Percentiles rank a stretch among this genome's conserved stretches.
Conservation (phyloP, 768 basidiomycete species). For the Russula sp. region DNA sequence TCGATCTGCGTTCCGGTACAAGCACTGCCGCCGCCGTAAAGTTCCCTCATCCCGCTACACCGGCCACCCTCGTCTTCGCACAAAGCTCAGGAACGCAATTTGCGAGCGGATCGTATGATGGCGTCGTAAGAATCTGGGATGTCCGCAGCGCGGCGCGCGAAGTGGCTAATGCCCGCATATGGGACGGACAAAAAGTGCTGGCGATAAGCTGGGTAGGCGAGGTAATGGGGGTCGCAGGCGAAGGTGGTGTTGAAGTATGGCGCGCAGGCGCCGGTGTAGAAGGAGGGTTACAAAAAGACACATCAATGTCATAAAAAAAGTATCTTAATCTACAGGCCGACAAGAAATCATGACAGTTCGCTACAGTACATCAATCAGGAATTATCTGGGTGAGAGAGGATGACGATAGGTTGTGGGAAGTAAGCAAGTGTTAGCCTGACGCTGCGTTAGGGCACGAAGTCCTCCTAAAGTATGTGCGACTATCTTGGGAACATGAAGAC, state of each 20-base stretch:
- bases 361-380: no score
- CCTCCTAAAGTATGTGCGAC: neutral
- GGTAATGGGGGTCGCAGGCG: slow-evolving; percentile 33
- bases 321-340: neutral
- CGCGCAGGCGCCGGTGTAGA: slow-evolving; percentile 33
- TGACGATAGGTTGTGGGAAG: no score
- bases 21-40: slow-evolving; percentile 39
- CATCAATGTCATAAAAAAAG: neutral
- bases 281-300: slow-evolving; percentile 23
- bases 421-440: no score
- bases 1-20: slow-evolving; percentile 56
- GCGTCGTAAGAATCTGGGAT: slow-evolving; percentile 76
- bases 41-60: slow-evolving; percentile 62
- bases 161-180: slow-evolving; percentile 60
- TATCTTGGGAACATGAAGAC: no score
- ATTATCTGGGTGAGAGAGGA: no score
- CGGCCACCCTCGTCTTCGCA: slow-evolving; percentile 52
- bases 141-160: slow-evolving; percentile 63
- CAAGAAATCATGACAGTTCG: neutral
- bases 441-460: no score
- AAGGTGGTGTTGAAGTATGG: slow-evolving; percentile 37
- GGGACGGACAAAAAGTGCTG: slow-evolving; percentile 57
- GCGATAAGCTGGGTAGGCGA: slow-evolving; percentile 41
- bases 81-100: slow-evolving; percentile 47
- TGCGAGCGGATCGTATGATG: slow-evolving; percentile 74